A percentile compares a stretch with the other conserved stretches of the same genome.
Conservation (phyloP, 768 basidiomycete species). For the Pisolithus orientalis region DNA sequence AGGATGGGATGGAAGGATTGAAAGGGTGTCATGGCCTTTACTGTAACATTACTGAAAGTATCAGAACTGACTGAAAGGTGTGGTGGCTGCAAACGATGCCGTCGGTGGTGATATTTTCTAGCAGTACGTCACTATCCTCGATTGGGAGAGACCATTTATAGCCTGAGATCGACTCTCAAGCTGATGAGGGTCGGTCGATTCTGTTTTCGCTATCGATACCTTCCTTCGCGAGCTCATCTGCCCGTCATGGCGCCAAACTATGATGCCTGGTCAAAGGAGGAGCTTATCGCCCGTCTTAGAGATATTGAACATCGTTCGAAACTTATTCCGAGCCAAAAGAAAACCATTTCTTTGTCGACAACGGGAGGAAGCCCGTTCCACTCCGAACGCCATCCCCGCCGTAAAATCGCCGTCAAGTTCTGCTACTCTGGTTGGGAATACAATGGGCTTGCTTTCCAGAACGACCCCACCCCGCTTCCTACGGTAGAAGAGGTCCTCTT, state of each 20-base stretch:
- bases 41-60: no score
- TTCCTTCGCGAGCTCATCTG: slow-evolving; percentile 22
- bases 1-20: no score
- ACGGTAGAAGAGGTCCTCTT: slow-evolving; percentile 90
- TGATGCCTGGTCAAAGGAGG: slow-evolving; percentile 56
- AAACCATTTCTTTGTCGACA: slow-evolving; percentile 14
- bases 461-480: slow-evolving; percentile 62
- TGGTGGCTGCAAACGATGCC: no score
- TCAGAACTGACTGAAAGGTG: no score
- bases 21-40: no score
- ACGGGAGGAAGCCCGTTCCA: slow-evolving; percentile 42
- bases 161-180: background rate
- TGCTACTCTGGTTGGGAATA: slow-evolving; percentile 92
- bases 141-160: background rate
- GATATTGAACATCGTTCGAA: slow-evolving; percentile 41
- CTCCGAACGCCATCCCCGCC: slow-evolving; percentile 62
- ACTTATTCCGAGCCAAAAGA: slow-evolving; percentile 10
- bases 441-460: slow-evolving; percentile 83
- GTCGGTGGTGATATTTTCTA: no score
- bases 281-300: slow-evolving; percentile 60
- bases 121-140: background rate
- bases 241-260: slow-evolving; percentile 39
- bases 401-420: slow-evolving; percentile 92
- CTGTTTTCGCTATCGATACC: slow-evolving; percentile 28
- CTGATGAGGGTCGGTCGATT: slow-evolving; percentile 28